Evolutionary conservation across 768 basidiomycete species (phyloP).

Genomic region (Crucibulum laeve): DNA sequence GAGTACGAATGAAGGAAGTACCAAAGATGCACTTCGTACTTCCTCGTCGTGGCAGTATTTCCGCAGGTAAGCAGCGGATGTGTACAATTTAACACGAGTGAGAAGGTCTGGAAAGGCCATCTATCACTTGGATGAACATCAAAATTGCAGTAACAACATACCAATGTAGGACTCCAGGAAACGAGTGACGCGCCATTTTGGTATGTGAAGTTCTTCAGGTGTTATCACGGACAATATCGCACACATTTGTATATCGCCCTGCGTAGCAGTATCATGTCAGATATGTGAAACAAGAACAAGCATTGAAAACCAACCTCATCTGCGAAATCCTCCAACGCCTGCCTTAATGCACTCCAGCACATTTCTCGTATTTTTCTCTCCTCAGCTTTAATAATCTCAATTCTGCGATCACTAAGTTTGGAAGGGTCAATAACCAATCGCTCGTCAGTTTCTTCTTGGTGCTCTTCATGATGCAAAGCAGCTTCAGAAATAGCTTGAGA

Average conservation of each 20-base stretch:
- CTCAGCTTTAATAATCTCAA: constrained; percentile 40
- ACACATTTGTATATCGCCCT: constrained; percentile 84
- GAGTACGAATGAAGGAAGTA: constrained; percentile 21
- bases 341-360: constrained; percentile 52
- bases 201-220: constrained; percentile 50
- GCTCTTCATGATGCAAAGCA: constrained; percentile 15
- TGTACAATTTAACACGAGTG: constrained; percentile 54
- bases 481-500: constrained; percentile 25
- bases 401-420: constrained; percentile 30
- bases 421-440: constrained; percentile 9
- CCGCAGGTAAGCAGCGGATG: constrained; percentile 71
- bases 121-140: background rate
- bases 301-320: constrained; percentile 42
- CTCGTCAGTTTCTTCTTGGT: constrained; percentile 6
- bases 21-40: constrained; percentile 49
- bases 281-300: background rate
- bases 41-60: constrained; percentile 53
- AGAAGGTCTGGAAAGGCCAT: constrained; percentile 58
- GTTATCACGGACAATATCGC: constrained; percentile 66
- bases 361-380: constrained; percentile 49
- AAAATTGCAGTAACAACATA: constrained; percentile 21
- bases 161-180: constrained; percentile 76
- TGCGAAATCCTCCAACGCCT: constrained; percentile 55
- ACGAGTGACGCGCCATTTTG: constrained; percentile 33
- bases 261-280: constrained; percentile 1